phyloP scores from a whole-genome alignment of 139 green algal genomes.

The Asterochloris erici region DNA sequence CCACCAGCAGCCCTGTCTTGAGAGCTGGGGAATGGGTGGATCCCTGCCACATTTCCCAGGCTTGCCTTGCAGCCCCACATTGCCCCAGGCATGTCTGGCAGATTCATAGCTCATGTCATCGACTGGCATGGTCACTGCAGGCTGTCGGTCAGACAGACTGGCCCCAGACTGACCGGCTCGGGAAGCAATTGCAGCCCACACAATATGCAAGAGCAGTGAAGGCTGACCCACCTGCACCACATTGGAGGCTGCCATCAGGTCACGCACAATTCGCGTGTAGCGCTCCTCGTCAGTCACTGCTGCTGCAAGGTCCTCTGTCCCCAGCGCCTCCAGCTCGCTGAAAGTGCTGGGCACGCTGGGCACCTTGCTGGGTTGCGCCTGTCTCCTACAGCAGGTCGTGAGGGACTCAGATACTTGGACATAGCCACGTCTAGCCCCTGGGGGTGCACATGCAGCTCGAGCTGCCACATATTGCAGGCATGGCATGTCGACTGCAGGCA shows the following conservation, averaged over 20 bases:
- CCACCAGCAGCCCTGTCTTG: too few species aligned
- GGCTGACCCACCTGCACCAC: background rate
- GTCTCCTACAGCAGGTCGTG: background rate
- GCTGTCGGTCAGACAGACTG: background rate
- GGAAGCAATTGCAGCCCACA: background rate
- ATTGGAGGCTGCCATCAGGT: background rate
- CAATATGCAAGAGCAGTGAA: background rate
- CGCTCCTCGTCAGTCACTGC: background rate
- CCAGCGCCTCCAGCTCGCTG: slow-evolving; percentile 1
- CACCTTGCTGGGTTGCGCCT: background rate
- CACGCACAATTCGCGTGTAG: background rate
- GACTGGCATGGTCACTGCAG: background rate
- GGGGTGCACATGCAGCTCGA: background rate
- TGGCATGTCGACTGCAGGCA: too few species aligned
- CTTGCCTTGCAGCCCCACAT: background rate
- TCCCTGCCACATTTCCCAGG: background rate
- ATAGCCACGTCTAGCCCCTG: background rate
- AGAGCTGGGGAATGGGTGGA: too few species aligned
- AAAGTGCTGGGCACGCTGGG: background rate
- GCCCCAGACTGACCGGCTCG: background rate
- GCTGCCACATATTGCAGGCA: background rate
- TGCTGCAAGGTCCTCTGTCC: slow-evolving; percentile 7
- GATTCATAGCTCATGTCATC: background rate
- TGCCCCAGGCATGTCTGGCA: too few species aligned
- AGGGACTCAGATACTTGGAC: background rate